phyloP scores from a whole-genome alignment of 2,329 filamentous ascomycete species.

The Dichotomopilus funicola region DNA sequence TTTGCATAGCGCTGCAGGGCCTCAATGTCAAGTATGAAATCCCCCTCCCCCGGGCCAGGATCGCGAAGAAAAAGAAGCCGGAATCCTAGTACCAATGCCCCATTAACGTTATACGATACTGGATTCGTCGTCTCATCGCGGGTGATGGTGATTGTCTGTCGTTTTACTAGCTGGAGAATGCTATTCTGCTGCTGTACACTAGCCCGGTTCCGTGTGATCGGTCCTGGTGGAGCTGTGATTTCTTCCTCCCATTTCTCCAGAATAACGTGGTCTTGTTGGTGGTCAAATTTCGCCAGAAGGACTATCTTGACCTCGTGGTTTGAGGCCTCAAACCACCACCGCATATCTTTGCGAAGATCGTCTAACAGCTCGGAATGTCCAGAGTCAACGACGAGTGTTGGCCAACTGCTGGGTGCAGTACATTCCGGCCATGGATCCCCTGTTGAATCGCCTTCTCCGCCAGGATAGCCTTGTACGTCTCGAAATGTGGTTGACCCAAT shows the following conservation, averaged over 20 bases:
- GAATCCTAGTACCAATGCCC: constrained; percentile 4
- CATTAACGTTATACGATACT: constrained; percentile 14
- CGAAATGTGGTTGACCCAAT: background rate
- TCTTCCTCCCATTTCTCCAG: constrained; percentile 19
- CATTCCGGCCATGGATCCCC: constrained; percentile 8
- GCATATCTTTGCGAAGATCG: background rate
- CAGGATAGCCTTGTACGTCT: background rate
- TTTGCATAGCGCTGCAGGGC: background rate
- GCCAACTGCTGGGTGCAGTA: constrained; percentile 8
- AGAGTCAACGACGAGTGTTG: constrained; percentile 16
- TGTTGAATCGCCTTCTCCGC: constrained; percentile 6
- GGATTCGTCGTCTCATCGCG: constrained; percentile 7
- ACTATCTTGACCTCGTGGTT: constrained; percentile 19
- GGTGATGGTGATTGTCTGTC: constrained; percentile 15
- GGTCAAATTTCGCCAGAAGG: constrained; percentile 15
- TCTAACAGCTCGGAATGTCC: constrained; percentile 8
- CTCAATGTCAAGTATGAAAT: constrained; percentile 4
- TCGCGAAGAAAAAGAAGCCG: background rate
- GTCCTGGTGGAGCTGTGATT: constrained; percentile 12
- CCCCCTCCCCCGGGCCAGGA: background rate
- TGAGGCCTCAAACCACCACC: constrained; percentile 17
- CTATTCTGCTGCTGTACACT: background rate
- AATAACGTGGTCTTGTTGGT: background rate
- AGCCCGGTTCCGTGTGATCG: no score
- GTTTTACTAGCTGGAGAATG: constrained; percentile 6